phyloP scores from a whole-genome alignment of 257 asterid species.

The Craterostigma plantagineum region DNA sequence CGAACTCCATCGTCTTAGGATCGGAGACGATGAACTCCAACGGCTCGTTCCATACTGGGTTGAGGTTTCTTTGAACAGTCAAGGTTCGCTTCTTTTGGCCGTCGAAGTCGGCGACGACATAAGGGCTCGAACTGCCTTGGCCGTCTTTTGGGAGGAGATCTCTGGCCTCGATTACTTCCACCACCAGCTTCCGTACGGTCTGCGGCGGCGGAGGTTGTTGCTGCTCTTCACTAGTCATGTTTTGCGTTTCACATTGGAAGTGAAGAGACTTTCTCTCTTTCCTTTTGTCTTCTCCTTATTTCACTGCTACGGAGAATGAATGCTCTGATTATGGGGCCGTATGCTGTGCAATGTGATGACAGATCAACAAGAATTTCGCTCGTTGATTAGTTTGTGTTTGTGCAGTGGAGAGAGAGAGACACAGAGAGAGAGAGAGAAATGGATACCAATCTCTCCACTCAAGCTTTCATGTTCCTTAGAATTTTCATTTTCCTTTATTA shows the following conservation, averaged over 20 bases:
- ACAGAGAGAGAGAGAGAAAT: too few species aligned
- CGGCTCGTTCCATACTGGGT: slow-evolving; percentile 68
- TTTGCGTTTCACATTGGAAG: slow-evolving; percentile 19
- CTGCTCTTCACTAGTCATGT: slow-evolving; percentile 35
- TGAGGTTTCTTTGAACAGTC: slow-evolving; percentile 38
- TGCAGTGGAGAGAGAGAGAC: slow-evolving; percentile 1
- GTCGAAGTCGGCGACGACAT: slow-evolving; percentile 71
- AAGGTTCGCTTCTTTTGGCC: slow-evolving; percentile 65
- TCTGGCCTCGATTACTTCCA: slow-evolving; percentile 66
- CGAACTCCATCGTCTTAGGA: slow-evolving; percentile 73
- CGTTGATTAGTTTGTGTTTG: neutral
- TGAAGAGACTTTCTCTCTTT: neutral
- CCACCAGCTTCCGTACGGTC: slow-evolving; percentile 41
- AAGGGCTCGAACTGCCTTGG: slow-evolving; percentile 79
- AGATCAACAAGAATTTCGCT: neutral
- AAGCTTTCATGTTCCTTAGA: neutral
- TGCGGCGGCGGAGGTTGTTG: slow-evolving; percentile 22
- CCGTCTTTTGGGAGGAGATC: slow-evolving; percentile 86
- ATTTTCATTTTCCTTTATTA: neutral
- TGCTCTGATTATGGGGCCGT: neutral
- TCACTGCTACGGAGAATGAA: neutral
- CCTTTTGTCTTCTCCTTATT: too few species aligned
- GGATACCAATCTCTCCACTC: slow-evolving; percentile 4
- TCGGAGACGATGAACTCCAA: slow-evolving; percentile 62
- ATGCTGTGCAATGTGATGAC: neutral